A percentile compares a stretch with the other conserved stretches of the same genome.
Evolutionary conservation across 2,329 filamentous ascomycete species (phyloP).

Genomic region (Arthrobotrys entomopaga): DNA sequence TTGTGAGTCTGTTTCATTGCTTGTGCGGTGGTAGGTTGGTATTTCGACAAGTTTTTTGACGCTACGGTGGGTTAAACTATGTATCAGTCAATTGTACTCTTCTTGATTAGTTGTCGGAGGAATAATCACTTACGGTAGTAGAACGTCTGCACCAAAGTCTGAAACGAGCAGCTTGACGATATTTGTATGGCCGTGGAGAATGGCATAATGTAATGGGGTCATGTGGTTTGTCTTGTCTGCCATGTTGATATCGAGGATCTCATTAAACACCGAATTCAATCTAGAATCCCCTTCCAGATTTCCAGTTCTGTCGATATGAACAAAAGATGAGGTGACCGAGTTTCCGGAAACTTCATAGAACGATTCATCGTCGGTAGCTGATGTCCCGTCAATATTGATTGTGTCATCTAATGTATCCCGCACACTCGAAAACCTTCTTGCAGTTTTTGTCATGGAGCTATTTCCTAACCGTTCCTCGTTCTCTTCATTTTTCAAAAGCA

Average conservation of each 20-base stretch:
- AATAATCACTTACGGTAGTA: slow-evolving; percentile 78
- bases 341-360: slow-evolving; percentile 11
- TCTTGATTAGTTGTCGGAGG: too few species aligned
- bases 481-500: slow-evolving; percentile 77
- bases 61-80: too few species aligned
- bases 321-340: slow-evolving; percentile 23
- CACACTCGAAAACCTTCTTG: slow-evolving; percentile 59
- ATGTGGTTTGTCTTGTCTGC: slow-evolving; percentile 74
- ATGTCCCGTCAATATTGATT: slow-evolving; percentile 64
- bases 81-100: too few species aligned
- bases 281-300: slow-evolving; percentile 65
- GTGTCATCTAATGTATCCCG: slow-evolving; percentile 59
- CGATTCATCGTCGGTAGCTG: slow-evolving; percentile 61
- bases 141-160: slow-evolving; percentile 79
- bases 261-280: slow-evolving; percentile 69
- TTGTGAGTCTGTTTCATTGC: slow-evolving; percentile 68
- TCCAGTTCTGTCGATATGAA: slow-evolving; percentile 60
- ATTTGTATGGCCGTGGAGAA: slow-evolving; percentile 75
- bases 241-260: slow-evolving; percentile 81
- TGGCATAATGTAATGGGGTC: slow-evolving; percentile 78
- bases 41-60: too few species aligned
- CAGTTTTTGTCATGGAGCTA: slow-evolving; percentile 64
- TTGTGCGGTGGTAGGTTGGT: too few species aligned
- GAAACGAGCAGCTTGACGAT: slow-evolving; percentile 73
- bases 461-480: slow-evolving; percentile 77